Percentiles rank a stretch among this genome's conserved stretches.
Evolutionary conservation across 495 filamentous ascomycete genomes (phyloP).

Genomic region (Aspergillus olivimuriae): DNA sequence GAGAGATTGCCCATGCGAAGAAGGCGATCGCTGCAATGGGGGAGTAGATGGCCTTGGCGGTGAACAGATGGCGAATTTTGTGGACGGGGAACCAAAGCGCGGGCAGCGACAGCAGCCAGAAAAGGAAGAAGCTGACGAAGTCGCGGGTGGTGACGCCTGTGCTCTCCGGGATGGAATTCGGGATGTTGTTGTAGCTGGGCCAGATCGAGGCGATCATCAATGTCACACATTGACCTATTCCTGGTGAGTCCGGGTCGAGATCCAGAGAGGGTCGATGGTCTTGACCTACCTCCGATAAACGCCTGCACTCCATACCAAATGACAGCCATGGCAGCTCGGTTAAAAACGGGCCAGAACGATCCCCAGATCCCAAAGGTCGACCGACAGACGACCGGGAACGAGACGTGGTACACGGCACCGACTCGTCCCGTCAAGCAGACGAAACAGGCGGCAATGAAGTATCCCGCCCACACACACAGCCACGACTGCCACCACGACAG

Average conservation of each 20-base stretch:
- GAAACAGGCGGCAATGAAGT: slow-evolving; percentile 68
- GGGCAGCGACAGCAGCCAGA: slow-evolving; percentile 74
- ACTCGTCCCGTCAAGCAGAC: slow-evolving; percentile 77
- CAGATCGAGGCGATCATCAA: slow-evolving; percentile 82
- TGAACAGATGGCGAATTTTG: slow-evolving; percentile 75
- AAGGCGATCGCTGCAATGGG: slow-evolving; percentile 78
- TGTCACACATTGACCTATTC: slow-evolving; percentile 60
- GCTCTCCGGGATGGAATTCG: slow-evolving; percentile 56
- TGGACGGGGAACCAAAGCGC: slow-evolving; percentile 70
- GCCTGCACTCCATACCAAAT: slow-evolving; percentile 74
- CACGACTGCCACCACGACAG: slow-evolving; percentile 96
- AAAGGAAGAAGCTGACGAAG: slow-evolving; percentile 76
- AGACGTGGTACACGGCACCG: slow-evolving; percentile 84
- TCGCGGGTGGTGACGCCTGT: slow-evolving; percentile 71
- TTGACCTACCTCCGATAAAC: slow-evolving; percentile 65
- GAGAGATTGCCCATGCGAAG: slow-evolving; percentile 84
- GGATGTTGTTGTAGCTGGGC: slow-evolving; percentile 58
- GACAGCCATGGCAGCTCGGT: slow-evolving; percentile 80
- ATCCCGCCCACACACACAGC: slow-evolving; percentile 83
- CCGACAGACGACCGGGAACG: slow-evolving; percentile 73
- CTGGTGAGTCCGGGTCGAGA: neutral
- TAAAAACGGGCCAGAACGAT: slow-evolving; percentile 84
- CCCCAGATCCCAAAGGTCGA: slow-evolving; percentile 85
- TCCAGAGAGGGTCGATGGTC: neutral
- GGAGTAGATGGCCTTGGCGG: slow-evolving; percentile 81